These are phyloP conservation scores for Metschnikowia lunata DNA, from an alignment of 805 yeast species.

Conservation along the genomic window DNA sequence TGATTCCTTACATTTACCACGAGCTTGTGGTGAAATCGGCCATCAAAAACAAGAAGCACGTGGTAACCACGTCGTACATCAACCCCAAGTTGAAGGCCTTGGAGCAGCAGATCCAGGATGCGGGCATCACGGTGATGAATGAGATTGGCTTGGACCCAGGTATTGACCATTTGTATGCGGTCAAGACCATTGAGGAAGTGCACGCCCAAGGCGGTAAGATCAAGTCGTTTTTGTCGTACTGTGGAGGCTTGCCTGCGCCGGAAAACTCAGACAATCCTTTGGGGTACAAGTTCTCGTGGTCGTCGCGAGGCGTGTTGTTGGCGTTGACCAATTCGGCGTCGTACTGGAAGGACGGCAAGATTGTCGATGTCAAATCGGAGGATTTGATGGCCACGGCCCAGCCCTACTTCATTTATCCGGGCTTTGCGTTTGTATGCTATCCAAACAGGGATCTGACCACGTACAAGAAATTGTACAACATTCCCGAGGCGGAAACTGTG, in stretches of 20 bases:
- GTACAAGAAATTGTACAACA: constrained; percentile 84
- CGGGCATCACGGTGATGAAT: constrained; percentile 97
- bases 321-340: constrained; percentile 93
- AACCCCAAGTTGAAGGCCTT: constrained; percentile 85
- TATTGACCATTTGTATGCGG: constrained; percentile 96
- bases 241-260: constrained; percentile 99
- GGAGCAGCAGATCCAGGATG: constrained; percentile 82
- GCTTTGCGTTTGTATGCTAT: constrained; percentile 89
- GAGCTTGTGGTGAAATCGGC: constrained; percentile 92
- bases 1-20: constrained; percentile 95
- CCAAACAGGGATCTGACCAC: constrained; percentile 98
- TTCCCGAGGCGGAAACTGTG: constrained; percentile 96
- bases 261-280: constrained; percentile 96
- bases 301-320: constrained; percentile 94
- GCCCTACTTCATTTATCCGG: constrained; percentile 95
- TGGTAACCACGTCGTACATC: constrained; percentile 94
- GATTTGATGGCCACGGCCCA: constrained; percentile 93
- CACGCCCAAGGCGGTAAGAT: constrained; percentile 89
- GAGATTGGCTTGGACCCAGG: constrained; percentile 99
- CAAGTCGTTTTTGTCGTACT: constrained; percentile 89
- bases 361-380: constrained; percentile 76
- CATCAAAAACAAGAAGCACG: constrained; percentile 78
- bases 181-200: constrained; percentile 96
- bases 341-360: constrained; percentile 80
- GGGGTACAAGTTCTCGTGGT: constrained; percentile 99